Base-by-base conservation (phyloP, 306 rosid species). In the Lathyrus aphaca region DNA sequence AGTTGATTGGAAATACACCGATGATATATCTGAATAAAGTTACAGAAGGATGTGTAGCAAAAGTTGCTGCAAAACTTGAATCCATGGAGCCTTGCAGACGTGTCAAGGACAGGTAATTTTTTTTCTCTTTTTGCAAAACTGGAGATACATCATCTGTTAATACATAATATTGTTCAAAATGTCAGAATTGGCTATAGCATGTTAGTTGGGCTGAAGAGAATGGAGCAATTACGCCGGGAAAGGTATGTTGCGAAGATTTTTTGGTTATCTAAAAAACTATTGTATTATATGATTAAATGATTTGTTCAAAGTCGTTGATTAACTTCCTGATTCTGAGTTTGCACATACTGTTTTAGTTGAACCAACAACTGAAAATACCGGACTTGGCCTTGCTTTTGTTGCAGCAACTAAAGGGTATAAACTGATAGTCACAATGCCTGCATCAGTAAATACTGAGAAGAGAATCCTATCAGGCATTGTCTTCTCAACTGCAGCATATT, bases 21-120 rank as follows among this genome's bases (percentile, higher is more conserved):
- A 93, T 93, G 98, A 79, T 93, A n/a, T 90, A 90, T 86, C 96
- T 93, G 60, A 93, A 90, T 76, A 88, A 85, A 66, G 92, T 90
- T 68, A 81, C 91, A 0, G 88, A 80, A 54, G 96, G 92, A 10
- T 93, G 98, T 42, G 84, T 84, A 59, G 97, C 94, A 35, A 88
- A 85, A 14, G 46, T 93, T 86, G 98, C 97, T 45, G 96, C 98
- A 25, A 93, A 93, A 75, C 98, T 93, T n/a, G 98, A 93, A 81
- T 90, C 90, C 51, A 93, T 93, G 98, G 85, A 88, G 74, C 98
- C 97, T 17, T 93, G 98, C 72, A 86, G 96, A 75, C 90, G 98
- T 76, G 97, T 93, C 64, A 93, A 93, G 81, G 98, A 90, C 73
- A 88, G 98, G 25, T 23, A 23, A n/a, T n/a, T n/a, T n/a, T n/a